phyloP scores from a whole-genome alignment of 176 grass and related monocot species.

The Rhynchospora tenuis region DNA sequence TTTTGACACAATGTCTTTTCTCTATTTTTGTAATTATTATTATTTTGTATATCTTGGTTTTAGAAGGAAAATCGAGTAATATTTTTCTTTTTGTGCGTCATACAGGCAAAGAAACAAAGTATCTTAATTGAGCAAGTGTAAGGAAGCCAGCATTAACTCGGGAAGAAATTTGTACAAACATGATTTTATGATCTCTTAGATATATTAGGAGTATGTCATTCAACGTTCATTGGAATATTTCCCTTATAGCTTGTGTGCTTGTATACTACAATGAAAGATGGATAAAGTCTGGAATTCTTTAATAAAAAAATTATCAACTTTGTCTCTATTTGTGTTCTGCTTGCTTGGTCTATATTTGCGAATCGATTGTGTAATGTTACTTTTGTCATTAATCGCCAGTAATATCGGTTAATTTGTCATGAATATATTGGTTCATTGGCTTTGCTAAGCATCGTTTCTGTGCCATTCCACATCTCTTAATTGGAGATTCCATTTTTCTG shows the following conservation, averaged over 20 bases:
- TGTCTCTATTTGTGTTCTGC: not conserved
- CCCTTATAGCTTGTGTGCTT: not conserved
- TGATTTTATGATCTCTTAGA: not conserved
- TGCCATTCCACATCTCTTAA: no score
- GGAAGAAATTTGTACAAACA: not conserved
- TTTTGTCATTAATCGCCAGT: no score
- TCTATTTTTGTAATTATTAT: not conserved
- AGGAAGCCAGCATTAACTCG: not conserved
- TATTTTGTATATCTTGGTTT: not conserved
- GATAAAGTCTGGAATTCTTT: not conserved
- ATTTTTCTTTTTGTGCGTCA: not conserved
- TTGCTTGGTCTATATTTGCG: not conserved
- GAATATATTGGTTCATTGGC: no score
- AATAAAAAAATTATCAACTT: not conserved
- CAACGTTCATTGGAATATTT: not conserved
- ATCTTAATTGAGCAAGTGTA: conserved; percentile 37
- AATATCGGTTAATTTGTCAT: no score
- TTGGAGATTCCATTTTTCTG: no score
- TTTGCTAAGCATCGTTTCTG: no score
- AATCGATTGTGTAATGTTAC: not conserved
- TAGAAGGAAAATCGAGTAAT: not conserved
- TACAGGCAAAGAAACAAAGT: conserved; percentile 60
- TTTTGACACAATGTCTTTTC: not conserved
- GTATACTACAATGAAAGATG: not conserved
- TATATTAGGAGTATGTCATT: not conserved